A percentile compares a stretch with the other conserved stretches of the same genome.
Conservation (phyloP, 768 basidiomycete genomes). For the Termitomyces sp. region DNA sequence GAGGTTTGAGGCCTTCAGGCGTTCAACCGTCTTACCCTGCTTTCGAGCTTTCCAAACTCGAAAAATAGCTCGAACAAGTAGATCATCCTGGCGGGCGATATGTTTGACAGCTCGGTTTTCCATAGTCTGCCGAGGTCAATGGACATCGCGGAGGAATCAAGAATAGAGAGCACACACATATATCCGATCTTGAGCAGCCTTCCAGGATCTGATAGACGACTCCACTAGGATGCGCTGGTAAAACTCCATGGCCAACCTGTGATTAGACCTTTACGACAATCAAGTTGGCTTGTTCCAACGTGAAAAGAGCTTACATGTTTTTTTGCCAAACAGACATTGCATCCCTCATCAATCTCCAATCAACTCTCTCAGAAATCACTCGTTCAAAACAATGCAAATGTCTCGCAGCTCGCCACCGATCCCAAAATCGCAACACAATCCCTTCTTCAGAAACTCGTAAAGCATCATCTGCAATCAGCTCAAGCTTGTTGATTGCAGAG, state of each 20-base stretch:
- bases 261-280: conserved; percentile 32
- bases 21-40: conserved; percentile 51
- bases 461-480: conserved; percentile 45
- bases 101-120: conserved; percentile 54
- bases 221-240: conserved; percentile 39
- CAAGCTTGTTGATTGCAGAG: conserved; percentile 34
- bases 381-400: conserved; percentile 41
- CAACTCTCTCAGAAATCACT: conserved; percentile 35
- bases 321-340: conserved; percentile 47
- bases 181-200: conserved; percentile 41
- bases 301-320: conserved; percentile 15
- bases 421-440: conserved; percentile 40
- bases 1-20: conserved; percentile 40
- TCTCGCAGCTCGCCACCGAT: conserved; percentile 47
- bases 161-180: conserved; percentile 31
- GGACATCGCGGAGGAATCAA: background rate
- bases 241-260: conserved; percentile 36
- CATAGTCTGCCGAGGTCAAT: conserved; percentile 33
- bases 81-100: conserved; percentile 47
- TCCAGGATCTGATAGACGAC: conserved; percentile 48
- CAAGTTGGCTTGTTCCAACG: background rate
- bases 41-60: conserved; percentile 68
- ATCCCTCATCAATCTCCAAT: conserved; percentile 41
- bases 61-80: conserved; percentile 51
- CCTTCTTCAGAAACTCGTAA: conserved; percentile 30